Base-by-base conservation (phyloP, 805 yeast species). In the Hyphopichia homilentoma region DNA sequence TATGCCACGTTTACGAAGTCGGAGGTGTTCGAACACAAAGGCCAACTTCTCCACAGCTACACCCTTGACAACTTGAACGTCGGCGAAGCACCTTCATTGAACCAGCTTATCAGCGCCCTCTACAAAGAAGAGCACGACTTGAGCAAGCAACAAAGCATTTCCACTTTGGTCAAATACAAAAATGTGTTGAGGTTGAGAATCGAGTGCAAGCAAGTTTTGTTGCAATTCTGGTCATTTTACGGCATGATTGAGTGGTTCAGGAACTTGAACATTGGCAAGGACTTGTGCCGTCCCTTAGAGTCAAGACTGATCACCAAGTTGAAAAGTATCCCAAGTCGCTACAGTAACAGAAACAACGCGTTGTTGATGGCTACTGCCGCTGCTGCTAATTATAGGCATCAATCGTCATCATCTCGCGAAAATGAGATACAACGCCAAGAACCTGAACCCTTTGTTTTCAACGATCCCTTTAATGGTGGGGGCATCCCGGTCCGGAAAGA, bases 201-300 rank as follows among this genome's bases (percentile, higher is more conserved):
- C n/a, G 73, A 66, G 44, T 48, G 54, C 36, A 49, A 52, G 28
- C 73, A 66, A 40, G 22, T 62, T 13, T 47, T 63, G 14, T 44
- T 66, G 4, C 70, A 64, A 32, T 59, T 59, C 30, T 66, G 71
- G 71, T 61, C 69, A 14, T 64, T 64, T 40, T 46, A 53, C 34
- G 61, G 57, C 2, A 50, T 64, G 61, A 43, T 57, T 11, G 54
- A 59, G 27, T 66, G 73, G 73, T 57, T 36, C 42, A 47, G 68
- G 22, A 47, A 48, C 28, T 45, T 66, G 25, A 35, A 34, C 13
- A 56, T 54, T 15, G 71, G 68, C 8, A 50, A 51, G 15, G 70
- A 65, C 36, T 52, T 66, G 32, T 48, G 59, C 29, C 23, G 31
- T 14, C 59, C 61, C 6, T 30, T 58, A 24, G 70, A 63, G 30